Evolutionary conservation across 345 rosid species (phyloP).

Genomic region (Ailanthus altissimus): DNA sequence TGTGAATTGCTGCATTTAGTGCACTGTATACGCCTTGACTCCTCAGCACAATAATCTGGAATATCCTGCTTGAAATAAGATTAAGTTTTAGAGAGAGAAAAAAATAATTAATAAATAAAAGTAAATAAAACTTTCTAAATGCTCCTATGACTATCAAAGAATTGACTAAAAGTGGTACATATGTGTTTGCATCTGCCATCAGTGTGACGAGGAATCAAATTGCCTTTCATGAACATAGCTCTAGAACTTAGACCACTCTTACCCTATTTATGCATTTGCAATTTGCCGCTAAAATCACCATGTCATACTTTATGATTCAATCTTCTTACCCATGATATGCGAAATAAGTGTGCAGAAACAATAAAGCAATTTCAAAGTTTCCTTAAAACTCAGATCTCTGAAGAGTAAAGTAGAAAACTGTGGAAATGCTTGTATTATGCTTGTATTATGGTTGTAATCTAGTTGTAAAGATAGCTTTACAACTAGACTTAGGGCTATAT

Average conservation of each 20-base stretch:
- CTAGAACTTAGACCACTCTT: neutral
- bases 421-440: too few relatives aligned
- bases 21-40: constrained; percentile 96
- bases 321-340: neutral
- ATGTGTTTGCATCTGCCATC: neutral
- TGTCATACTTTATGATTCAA: neutral
- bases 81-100: neutral
- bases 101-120: too few relatives aligned
- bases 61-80: constrained; percentile 46
- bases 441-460: too few relatives aligned
- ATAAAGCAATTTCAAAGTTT: neutral
- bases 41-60: constrained; percentile 73
- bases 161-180: neutral
- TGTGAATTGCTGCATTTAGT: constrained; percentile 91
- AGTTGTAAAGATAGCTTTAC: too few relatives aligned
- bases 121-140: neutral
- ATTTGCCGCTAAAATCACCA: neutral
- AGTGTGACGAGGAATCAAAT: neutral
- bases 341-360: constrained; percentile 1
- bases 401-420: too few relatives aligned
- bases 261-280: neutral
- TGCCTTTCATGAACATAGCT: neutral
- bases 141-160: neutral
- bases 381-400: neutral
- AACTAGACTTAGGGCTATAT: too few relatives aligned